phyloP scores from a whole-genome alignment of 148 eudicot species.

The Rhododendron ovatum region DNA sequence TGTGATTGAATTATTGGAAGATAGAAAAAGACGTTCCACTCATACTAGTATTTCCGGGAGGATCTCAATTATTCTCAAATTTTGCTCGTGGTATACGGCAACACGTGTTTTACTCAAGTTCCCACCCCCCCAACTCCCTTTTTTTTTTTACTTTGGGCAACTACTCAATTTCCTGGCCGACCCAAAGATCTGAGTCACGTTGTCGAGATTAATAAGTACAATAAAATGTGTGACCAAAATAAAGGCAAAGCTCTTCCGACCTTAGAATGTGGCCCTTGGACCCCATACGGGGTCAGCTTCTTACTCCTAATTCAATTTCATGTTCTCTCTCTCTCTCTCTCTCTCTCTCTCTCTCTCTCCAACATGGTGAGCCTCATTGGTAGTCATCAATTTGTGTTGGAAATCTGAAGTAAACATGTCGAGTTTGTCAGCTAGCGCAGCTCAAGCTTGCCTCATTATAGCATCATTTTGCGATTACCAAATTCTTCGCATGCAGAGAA shows the following conservation, averaged over 20 bases:
- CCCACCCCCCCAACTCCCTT: too few relatives aligned
- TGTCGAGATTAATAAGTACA: not conserved
- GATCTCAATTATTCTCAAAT: not conserved
- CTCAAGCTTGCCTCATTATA: slow-evolving; percentile 21
- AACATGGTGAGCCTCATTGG: not conserved
- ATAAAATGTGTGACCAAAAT: not conserved
- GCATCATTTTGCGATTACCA: slow-evolving; percentile 8
- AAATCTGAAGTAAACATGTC: slow-evolving; percentile 14
- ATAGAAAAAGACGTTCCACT: too few relatives aligned
- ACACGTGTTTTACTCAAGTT: not conserved
- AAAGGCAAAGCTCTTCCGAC: not conserved
- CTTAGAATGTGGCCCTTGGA: slow-evolving; percentile 4
- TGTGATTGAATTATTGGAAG: too few relatives aligned
- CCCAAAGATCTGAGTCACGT: not conserved
- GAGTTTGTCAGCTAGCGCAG: slow-evolving; percentile 25
- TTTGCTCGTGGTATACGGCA: not conserved
- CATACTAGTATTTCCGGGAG: too few relatives aligned
- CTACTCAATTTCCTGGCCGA: slow-evolving; percentile 16
- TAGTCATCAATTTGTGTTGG: not conserved
- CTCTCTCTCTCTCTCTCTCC: slow-evolving; percentile 3
- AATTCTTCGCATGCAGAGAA: not conserved
- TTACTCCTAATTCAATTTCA: not conserved
- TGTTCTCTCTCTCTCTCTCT: not conserved
- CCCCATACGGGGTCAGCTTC: not conserved
- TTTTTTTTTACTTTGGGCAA: not conserved